Percentiles rank a stretch among this genome's conserved stretches.
These are phyloP conservation scores for Microascus cirrosus DNA, from an alignment of 2,329 filamentous ascomycete species.

Conservation along the genomic window DNA sequence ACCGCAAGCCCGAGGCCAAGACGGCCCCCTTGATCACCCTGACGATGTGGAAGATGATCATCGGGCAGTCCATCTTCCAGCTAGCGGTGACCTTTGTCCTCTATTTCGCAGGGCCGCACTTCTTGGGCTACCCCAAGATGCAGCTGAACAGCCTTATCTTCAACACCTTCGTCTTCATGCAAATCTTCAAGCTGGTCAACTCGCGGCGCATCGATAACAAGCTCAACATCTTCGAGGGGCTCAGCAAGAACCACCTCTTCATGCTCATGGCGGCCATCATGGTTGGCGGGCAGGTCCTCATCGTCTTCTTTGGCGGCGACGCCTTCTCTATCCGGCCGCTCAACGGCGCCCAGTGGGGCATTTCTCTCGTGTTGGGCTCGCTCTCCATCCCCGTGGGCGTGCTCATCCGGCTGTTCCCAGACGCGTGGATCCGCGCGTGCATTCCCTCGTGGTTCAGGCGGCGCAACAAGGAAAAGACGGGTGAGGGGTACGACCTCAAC, in stretches of 20 bases:
- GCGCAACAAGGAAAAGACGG: background rate
- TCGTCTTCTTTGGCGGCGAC: constrained; percentile 56
- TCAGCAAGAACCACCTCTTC: constrained; percentile 60
- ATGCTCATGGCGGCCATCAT: constrained; percentile 57
- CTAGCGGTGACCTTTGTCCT: constrained; percentile 60
- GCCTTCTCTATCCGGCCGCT: constrained; percentile 46
- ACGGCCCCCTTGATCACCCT: constrained; percentile 61
- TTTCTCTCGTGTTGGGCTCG: constrained; percentile 55
- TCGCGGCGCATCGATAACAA: constrained; percentile 65
- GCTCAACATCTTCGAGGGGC: constrained; percentile 65
- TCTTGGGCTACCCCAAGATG: constrained; percentile 39
- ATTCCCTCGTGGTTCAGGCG: background rate
- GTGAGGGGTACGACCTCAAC: constrained; percentile 20
- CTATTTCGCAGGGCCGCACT: constrained; percentile 40
- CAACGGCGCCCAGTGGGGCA: constrained; percentile 53
- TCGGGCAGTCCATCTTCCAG: constrained; percentile 70
- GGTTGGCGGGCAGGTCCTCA: constrained; percentile 61
- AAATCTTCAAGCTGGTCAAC: constrained; percentile 70
- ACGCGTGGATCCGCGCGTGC: constrained; percentile 11
- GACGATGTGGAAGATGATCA: constrained; percentile 86
- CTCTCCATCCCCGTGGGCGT: constrained; percentile 58
- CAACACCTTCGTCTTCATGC: constrained; percentile 81
- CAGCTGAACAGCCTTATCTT: constrained; percentile 57
- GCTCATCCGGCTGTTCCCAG: constrained; percentile 41
- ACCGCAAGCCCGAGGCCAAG: constrained; percentile 62